Evolutionary conservation across 768 basidiomycete species (phyloP).

Genomic region (Chalciporus chontae): DNA sequence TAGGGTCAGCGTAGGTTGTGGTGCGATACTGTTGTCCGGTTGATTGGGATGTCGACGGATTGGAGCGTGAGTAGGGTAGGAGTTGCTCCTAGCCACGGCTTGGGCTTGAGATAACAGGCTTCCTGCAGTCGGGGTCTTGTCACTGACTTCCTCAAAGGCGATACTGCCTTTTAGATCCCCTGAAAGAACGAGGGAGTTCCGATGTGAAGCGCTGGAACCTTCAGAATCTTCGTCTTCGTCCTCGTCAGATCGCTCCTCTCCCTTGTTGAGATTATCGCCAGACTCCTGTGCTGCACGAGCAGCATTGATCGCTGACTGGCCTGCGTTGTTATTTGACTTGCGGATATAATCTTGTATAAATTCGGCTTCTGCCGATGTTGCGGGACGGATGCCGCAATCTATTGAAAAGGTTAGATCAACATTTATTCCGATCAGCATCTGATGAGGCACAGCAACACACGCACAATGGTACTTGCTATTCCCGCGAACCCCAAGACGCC

Average conservation of each 20-base stretch:
- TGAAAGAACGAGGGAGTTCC: slow-evolving; percentile 67
- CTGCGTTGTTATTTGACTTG: slow-evolving; percentile 84
- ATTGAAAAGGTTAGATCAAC: slow-evolving; percentile 27
- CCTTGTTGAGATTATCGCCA: slow-evolving; percentile 52
- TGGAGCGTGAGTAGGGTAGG: slow-evolving; percentile 66
- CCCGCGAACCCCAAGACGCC: slow-evolving; percentile 86
- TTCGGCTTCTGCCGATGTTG: slow-evolving; percentile 87
- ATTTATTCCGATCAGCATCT: slow-evolving; percentile 30
- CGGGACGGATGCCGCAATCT: slow-evolving; percentile 92
- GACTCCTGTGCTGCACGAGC: slow-evolving; percentile 69
- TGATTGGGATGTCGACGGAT: slow-evolving; percentile 69
- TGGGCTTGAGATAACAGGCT: slow-evolving; percentile 77
- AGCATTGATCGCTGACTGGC: slow-evolving; percentile 71
- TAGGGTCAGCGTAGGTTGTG: slow-evolving; percentile 57
- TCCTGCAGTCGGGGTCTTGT: slow-evolving; percentile 84
- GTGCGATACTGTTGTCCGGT: slow-evolving; percentile 51
- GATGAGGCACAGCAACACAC: slow-evolving; percentile 38
- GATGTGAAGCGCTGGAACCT: slow-evolving; percentile 69
- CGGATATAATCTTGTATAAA: slow-evolving; percentile 91
- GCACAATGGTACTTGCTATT: slow-evolving; percentile 96
- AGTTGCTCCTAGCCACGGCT: slow-evolving; percentile 51
- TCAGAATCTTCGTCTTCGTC: slow-evolving; percentile 88
- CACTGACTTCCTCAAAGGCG: slow-evolving; percentile 64
- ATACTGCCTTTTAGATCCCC: slow-evolving; percentile 56
- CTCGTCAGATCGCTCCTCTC: slow-evolving; percentile 75